Base-by-base conservation (phyloP, 116 monocot genomes). In the Iris pallida region DNA sequence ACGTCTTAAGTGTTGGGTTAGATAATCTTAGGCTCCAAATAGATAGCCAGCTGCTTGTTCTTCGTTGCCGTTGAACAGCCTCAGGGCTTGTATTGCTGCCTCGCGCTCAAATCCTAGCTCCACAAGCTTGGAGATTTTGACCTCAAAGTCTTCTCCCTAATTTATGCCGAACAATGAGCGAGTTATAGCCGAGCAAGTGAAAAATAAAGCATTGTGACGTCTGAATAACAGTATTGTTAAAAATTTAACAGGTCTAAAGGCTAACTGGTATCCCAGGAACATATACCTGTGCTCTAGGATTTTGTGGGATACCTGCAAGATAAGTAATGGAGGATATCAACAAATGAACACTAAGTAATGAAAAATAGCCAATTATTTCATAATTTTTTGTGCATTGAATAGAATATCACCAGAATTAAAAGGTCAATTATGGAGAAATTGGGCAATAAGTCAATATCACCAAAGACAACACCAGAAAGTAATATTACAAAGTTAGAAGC, bases 41-140 rank as follows among this genome's bases (percentile, higher is more conserved):
- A 95, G 77, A 68, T 70, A 90, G 7, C 78, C 85, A 40, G 95
- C 95, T 30, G 96, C 96, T 75, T 89, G 92, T 47, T 96, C 96
- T 77, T 96, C 96, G 30, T 96, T 92, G 69, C 92, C 92, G 68
- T 89, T 92, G 61, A 84, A 96, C 1, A 91, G 68, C 55, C 74
- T 82, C 19, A 95, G 84, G 8, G 95, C 95, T 43, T 89, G 84
- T 63, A 79, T 77, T 14, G 57, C 92, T 1, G 86, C 81, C 59
- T 80, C 75, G 5, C 84, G 60, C 8, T 72, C 82, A 79, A 96
- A 96, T 7, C 96, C 96, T 43, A 96, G 85, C 66, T 89, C 92
- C 62, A 96, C 77, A 17, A 96, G 87, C 61, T 81, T 96, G 7
- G 48, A 53, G 44, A 96, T 75, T 72, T 96, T 96, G 7, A 78